phyloP scores from a whole-genome alignment of 345 rosid genomes.

The Populus pruinosa region DNA sequence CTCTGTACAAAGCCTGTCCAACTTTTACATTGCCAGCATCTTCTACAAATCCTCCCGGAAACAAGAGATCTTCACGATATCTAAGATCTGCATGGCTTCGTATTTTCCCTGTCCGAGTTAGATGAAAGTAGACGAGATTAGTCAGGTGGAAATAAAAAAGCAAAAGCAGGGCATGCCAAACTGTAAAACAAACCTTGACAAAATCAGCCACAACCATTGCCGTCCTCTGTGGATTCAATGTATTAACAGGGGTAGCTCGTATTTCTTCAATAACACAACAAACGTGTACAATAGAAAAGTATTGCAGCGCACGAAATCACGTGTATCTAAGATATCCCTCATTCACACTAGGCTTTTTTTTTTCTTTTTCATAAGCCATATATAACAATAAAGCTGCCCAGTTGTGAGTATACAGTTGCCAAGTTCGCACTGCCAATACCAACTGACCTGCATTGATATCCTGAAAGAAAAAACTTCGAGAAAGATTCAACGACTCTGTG shows the following conservation, averaged over 20 bases:
- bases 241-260: conserved; percentile 76
- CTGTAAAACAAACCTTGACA: conserved; percentile 52
- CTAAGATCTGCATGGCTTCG: conserved; percentile 81
- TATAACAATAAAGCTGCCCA: background rate
- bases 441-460: conserved; percentile 82
- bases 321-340: conserved; percentile 93
- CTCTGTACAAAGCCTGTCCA: conserved; percentile 65
- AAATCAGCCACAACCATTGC: conserved; percentile 82
- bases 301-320: conserved; percentile 87
- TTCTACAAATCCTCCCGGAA: conserved; percentile 71
- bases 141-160: conserved; percentile 17
- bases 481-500: conserved; percentile 68
- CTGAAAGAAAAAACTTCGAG: conserved; percentile 81
- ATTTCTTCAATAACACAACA: conserved; percentile 74
- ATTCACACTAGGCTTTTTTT: conserved; percentile 47
- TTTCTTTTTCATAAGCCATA: background rate
- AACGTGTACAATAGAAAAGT: conserved; percentile 57
- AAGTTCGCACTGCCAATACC: background rate
- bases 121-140: conserved; percentile 11
- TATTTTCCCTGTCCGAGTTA: conserved; percentile 62
- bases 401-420: background rate
- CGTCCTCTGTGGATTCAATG: conserved; percentile 90
- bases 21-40: conserved; percentile 87
- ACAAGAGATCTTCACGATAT: conserved; percentile 65
- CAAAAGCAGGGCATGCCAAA: conserved; percentile 1